Percentiles rank a stretch among this genome's conserved stretches.
Conservation (phyloP, 257 asterid species). For the Solanum rostratum region DNA sequence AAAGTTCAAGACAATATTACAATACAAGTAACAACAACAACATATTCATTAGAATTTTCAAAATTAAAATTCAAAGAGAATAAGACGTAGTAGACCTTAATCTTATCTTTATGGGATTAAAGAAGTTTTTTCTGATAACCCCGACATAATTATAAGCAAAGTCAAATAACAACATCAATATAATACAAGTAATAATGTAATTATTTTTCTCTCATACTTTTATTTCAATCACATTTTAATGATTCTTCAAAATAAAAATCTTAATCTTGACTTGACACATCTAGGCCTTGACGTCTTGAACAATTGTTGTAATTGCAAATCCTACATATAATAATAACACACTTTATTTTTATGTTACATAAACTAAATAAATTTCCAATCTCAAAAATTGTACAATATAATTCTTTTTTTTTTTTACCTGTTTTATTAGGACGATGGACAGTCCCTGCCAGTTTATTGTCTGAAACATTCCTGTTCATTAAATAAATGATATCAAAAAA, state of each 20-base stretch:
- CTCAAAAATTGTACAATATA: not conserved
- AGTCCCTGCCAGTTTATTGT: slow-evolving; percentile 27
- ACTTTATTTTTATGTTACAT: not conserved
- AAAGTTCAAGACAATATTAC: not conserved
- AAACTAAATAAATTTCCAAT: not conserved
- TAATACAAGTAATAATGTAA: not conserved
- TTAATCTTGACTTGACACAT: not conserved
- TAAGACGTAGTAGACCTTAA: too few relatives aligned
- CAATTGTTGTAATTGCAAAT: slow-evolving; percentile 4
- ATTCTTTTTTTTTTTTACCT: not conserved
- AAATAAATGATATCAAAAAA: not conserved
- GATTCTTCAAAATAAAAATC: not conserved
- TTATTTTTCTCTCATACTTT: not conserved
- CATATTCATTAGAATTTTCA: too few relatives aligned
- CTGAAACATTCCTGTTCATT: slow-evolving; percentile 22
- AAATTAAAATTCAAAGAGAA: too few relatives aligned
- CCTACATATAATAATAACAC: slow-evolving; percentile 7
- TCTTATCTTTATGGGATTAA: too few relatives aligned
- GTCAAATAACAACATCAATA: not conserved
- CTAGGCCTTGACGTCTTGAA: slow-evolving; percentile 33
- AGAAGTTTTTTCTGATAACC: too few relatives aligned
- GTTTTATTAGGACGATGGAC: not conserved
- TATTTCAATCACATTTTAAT: not conserved
- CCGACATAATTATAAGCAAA: too few relatives aligned
- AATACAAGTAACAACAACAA: not conserved